Evolutionary conservation across 257 asterid species (phyloP).

Genomic region (Dorcoceras hygrometricum): DNA sequence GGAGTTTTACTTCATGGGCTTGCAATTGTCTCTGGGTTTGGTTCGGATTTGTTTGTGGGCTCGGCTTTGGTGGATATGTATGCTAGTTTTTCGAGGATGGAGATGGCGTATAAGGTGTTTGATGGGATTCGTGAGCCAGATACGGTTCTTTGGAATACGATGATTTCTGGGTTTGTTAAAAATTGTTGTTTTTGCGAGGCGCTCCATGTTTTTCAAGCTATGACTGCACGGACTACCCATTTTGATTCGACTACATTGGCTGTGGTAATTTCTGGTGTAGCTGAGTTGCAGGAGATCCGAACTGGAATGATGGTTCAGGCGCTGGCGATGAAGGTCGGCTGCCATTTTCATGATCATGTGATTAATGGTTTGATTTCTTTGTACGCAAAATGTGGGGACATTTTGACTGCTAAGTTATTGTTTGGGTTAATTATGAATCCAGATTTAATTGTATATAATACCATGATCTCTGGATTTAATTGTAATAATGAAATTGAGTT

Average conservation of each 20-base stretch:
- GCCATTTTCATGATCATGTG: constrained; percentile 55
- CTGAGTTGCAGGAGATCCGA: constrained; percentile 73
- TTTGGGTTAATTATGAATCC: constrained; percentile 57
- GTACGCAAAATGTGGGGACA: constrained; percentile 78
- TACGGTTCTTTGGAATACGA: constrained; percentile 80
- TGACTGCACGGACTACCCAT: constrained; percentile 21
- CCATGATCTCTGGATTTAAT: constrained; percentile 71
- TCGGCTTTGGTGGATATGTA: constrained; percentile 62
- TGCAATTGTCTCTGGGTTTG: constrained; percentile 43
- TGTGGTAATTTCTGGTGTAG: constrained; percentile 58
- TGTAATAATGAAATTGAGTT: constrained; percentile 42
- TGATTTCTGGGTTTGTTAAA: constrained; percentile 68
- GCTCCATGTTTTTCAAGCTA: too few relatives aligned
- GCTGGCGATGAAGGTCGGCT: constrained; percentile 65
- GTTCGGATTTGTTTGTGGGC: constrained; percentile 67
- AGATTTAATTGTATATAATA: constrained; percentile 70
- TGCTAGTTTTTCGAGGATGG: constrained; percentile 21
- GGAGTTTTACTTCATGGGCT: constrained; percentile 60
- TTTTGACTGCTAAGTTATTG: constrained; percentile 47
- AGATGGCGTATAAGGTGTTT: constrained; percentile 66
- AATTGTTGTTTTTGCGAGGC: constrained; percentile 51
- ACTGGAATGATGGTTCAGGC: constrained; percentile 72
- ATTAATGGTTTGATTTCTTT: constrained; percentile 71
- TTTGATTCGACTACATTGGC: constrained; percentile 73
- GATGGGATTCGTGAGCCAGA: constrained; percentile 63